Evolutionary conservation across 768 basidiomycete species (phyloP).

Genomic region (Gloeopeniophorella convolvens): DNA sequence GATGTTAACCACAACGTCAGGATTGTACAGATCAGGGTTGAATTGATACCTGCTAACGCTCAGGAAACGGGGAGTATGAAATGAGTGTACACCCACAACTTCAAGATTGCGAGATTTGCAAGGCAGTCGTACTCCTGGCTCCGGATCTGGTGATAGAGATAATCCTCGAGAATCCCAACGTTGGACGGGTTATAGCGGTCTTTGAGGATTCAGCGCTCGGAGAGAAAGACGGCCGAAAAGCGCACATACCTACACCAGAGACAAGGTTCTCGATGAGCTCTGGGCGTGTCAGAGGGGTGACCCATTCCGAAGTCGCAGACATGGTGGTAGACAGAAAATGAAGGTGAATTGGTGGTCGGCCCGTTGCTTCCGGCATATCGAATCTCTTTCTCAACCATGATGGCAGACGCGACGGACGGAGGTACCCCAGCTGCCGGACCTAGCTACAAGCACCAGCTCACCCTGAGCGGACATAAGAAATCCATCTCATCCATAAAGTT

Average conservation of each 20-base stretch:
- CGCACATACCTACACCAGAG: conserved; percentile 72
- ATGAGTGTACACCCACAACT: conserved; percentile 51
- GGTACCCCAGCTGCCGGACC: conserved; percentile 26
- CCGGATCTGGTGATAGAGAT: conserved; percentile 90
- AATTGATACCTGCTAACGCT: conserved; percentile 74
- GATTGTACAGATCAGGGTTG: conserved; percentile 88
- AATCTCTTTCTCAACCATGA: not conserved
- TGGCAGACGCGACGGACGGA: not conserved
- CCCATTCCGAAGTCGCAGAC: conserved; percentile 56
- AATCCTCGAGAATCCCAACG: conserved; percentile 89
- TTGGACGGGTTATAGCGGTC: conserved; percentile 98
- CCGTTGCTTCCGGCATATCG: not conserved
- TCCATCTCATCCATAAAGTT: conserved; percentile 85
- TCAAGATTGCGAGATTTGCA: conserved; percentile 91
- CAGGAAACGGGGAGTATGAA: conserved; percentile 2
- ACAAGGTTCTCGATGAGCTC: conserved; percentile 88
- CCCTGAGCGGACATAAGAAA: conserved; percentile 75
- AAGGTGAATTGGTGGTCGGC: not conserved
- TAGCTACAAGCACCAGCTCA: conserved; percentile 53
- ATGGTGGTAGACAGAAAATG: conserved; percentile 28
- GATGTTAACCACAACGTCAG: conserved; percentile 90
- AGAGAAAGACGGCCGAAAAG: not conserved
- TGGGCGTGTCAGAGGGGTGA: conserved; percentile 69
- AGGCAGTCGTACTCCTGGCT: conserved; percentile 90
- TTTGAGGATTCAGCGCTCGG: conserved; percentile 27